phyloP scores from a whole-genome alignment of 768 basidiomycete species.

The Mrakia gelida region DNA sequence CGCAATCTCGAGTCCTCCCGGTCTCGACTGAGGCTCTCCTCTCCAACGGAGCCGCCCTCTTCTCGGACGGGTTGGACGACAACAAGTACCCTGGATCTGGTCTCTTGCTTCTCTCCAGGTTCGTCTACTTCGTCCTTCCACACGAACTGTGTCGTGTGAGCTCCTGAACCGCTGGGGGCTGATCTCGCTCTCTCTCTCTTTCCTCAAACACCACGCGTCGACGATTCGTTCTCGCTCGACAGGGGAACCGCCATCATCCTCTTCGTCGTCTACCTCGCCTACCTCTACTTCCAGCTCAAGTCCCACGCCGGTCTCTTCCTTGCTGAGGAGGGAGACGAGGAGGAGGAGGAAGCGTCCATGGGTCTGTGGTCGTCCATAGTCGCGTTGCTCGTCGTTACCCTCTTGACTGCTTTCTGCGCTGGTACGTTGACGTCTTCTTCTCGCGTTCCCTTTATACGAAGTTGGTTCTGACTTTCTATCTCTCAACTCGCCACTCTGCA shows the following conservation, averaged over 20 bases:
- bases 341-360: slow-evolving; percentile 27
- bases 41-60: background rate
- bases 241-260: slow-evolving; percentile 31
- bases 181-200: background rate
- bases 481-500: no score
- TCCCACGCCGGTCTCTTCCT: slow-evolving; percentile 27
- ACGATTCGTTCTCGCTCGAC: background rate
- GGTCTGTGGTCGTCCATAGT: slow-evolving; percentile 34
- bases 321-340: slow-evolving; percentile 27
- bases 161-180: background rate
- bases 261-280: slow-evolving; percentile 45
- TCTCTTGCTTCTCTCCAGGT: slow-evolving; percentile 3
- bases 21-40: background rate
- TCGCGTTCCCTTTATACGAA: no score
- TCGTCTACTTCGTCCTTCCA: background rate
- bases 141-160: no score
- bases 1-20: slow-evolving; percentile 40
- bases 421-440: background rate
- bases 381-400: slow-evolving; percentile 39
- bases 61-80: background rate
- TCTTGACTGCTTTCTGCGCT: slow-evolving; percentile 48
- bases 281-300: slow-evolving; percentile 47
- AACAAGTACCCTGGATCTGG: background rate
- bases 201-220: slow-evolving; percentile 2
- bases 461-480: no score